phyloP scores from a whole-genome alignment of 495 filamentous ascomycete genomes.

The Neurospora africana region DNA sequence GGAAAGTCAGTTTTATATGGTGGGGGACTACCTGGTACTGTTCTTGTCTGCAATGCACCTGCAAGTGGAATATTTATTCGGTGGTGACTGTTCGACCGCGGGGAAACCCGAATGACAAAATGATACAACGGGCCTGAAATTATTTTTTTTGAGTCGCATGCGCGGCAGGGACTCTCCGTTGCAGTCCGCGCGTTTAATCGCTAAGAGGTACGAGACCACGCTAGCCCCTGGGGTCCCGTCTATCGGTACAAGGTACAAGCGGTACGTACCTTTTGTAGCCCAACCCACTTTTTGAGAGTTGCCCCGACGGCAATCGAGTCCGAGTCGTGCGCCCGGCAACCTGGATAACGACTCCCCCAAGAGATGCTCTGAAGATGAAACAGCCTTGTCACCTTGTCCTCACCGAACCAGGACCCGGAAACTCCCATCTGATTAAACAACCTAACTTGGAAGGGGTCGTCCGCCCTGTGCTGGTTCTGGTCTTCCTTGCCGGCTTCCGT shows the following conservation, averaged over 20 bases:
- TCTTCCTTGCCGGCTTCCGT: not conserved
- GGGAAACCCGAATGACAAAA: not conserved
- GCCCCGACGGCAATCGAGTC: not conserved
- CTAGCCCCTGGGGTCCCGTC: not conserved
- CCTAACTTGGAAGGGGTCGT: not conserved
- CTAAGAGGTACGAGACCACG: not conserved
- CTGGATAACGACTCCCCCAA: not conserved
- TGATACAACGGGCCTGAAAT: not conserved
- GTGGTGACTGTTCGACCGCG: not conserved
- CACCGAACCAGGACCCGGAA: not conserved
- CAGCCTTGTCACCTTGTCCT: not conserved
- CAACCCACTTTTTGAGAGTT: not conserved
- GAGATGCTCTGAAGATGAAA: not conserved
- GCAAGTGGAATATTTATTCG: not conserved
- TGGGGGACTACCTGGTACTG: constrained; percentile 15
- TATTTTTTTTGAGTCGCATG: constrained; percentile 1
- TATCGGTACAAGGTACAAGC: not conserved
- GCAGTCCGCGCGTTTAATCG: not conserved
- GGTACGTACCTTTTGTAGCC: not conserved
- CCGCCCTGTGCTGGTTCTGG: not conserved
- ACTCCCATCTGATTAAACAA: not conserved
- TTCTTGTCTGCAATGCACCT: not conserved
- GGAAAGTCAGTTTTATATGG: constrained; percentile 13
- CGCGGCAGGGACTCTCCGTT: not conserved
- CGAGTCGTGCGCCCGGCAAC: not conserved